A percentile compares a stretch with the other conserved stretches of the same genome.
phyloP scores from a whole-genome alignment of 495 filamentous ascomycete species.

The Aspergillus steynii region DNA sequence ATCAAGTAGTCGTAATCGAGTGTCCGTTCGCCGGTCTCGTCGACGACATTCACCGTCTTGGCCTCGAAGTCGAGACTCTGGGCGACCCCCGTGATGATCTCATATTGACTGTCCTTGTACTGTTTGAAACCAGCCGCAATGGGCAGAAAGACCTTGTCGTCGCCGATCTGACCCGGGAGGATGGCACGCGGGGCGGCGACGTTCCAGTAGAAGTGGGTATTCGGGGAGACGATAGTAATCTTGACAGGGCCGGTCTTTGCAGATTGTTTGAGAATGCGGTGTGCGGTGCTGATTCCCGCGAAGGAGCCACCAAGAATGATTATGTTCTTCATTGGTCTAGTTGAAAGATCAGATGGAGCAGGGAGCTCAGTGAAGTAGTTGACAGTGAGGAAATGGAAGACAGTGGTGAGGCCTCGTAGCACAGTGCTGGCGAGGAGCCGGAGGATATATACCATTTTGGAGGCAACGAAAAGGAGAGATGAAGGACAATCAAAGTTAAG shows the following conservation, averaged over 20 bases:
- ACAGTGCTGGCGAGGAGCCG: background rate
- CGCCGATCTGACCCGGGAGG: constrained; percentile 1
- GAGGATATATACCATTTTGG: background rate
- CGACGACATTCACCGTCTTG: background rate
- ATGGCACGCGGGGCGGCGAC: background rate
- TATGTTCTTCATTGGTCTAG: background rate
- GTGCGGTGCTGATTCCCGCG: background rate
- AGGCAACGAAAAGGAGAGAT: background rate
- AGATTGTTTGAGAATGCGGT: background rate
- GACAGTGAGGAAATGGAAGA: background rate
- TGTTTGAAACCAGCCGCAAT: background rate
- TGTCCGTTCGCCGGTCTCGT: background rate
- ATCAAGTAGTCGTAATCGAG: background rate
- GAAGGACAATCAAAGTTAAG: background rate
- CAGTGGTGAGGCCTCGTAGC: background rate
- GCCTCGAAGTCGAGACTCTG: background rate
- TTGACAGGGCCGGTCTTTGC: background rate
- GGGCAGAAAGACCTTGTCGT: background rate
- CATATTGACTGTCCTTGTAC: background rate
- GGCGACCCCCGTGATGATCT: background rate
- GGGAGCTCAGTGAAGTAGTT: background rate
- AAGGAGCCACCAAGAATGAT: constrained; percentile 2
- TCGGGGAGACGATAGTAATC: background rate
- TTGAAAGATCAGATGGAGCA: background rate
- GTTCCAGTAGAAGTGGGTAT: constrained; percentile 3